Conservation (phyloP, 352 stramenopile genomes). For the Pseudoperonospora humuli region DNA sequence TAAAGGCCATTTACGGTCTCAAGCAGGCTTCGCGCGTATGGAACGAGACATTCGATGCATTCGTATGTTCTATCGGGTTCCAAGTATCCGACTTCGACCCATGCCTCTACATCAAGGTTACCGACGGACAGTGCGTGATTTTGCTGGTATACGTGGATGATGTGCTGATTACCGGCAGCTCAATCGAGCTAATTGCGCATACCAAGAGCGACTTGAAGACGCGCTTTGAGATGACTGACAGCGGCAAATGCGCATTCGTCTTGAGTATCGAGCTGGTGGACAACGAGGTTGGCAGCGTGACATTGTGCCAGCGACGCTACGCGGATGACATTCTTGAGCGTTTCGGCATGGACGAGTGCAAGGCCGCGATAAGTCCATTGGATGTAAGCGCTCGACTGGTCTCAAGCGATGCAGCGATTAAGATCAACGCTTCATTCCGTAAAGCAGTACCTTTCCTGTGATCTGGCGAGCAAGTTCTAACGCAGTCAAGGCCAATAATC, state of each 20-base stretch:
- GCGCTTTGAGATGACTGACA: too few relatives aligned
- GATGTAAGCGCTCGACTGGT: background rate
- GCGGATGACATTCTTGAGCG: conserved; percentile 14
- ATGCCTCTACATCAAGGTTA: too few relatives aligned
- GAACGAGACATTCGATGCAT: too few relatives aligned
- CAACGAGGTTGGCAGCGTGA: conserved; percentile 6
- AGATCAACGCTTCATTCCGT: too few relatives aligned
- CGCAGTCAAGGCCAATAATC: too few relatives aligned
- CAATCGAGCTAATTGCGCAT: conserved; percentile 2
- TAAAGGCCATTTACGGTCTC: too few relatives aligned
- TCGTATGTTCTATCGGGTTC: too few relatives aligned
- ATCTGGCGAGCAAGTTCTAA: too few relatives aligned
- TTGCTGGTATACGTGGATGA: conserved; percentile 12
- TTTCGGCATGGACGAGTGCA: conserved; percentile 17
- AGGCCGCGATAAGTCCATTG: conserved; percentile 1
- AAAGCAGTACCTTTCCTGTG: too few relatives aligned
- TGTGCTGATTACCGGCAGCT: conserved; percentile 6
- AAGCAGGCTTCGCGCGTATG: too few relatives aligned
- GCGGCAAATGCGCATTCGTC: conserved; percentile 13
- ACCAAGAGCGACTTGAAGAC: conserved; percentile 12
- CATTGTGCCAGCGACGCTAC: conserved; percentile 7
- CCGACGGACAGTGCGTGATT: background rate
- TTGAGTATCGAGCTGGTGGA: conserved; percentile 11
- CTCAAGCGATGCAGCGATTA: conserved; percentile 1
- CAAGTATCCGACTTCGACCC: too few relatives aligned